Conservation (phyloP, 345 rosid genomes). For the Balakata baccata region DNA sequence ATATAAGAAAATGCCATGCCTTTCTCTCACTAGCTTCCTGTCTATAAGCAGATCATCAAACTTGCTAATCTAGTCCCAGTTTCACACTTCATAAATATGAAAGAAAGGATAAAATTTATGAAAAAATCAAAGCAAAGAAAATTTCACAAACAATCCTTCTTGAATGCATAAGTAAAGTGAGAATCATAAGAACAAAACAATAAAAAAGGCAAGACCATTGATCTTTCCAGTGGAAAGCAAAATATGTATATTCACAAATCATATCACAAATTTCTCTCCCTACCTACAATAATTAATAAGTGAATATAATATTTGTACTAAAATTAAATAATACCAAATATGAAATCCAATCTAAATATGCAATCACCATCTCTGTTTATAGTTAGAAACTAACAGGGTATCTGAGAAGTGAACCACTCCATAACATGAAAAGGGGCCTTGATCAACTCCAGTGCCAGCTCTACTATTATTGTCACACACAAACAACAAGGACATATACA, state of each 20-base stretch:
- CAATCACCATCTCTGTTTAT: neutral
- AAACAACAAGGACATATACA: slow-evolving; percentile 33
- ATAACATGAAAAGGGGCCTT: slow-evolving; percentile 37
- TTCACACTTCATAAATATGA: too few relatives aligned
- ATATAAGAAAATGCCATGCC: too few relatives aligned
- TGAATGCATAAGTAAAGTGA: too few relatives aligned
- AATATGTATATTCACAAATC: neutral
- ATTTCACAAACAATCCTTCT: too few relatives aligned
- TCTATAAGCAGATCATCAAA: too few relatives aligned
- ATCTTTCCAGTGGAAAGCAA: neutral
- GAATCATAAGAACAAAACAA: too few relatives aligned
- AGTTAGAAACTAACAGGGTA: slow-evolving; percentile 23
- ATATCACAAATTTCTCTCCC: neutral
- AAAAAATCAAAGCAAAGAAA: too few relatives aligned
- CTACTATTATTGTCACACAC: slow-evolving; percentile 30
- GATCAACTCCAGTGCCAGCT: slow-evolving; percentile 32
- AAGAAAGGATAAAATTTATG: too few relatives aligned
- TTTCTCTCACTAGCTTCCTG: too few relatives aligned
- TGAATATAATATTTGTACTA: neutral
- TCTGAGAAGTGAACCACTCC: slow-evolving; percentile 35
- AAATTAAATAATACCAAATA: neutral
- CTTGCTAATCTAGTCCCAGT: too few relatives aligned
- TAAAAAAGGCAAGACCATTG: too few relatives aligned
- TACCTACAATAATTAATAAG: too few relatives aligned
- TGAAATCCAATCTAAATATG: neutral